Base-by-base conservation (phyloP, 768 basidiomycete genomes). In the Pisolithus orientalis region DNA sequence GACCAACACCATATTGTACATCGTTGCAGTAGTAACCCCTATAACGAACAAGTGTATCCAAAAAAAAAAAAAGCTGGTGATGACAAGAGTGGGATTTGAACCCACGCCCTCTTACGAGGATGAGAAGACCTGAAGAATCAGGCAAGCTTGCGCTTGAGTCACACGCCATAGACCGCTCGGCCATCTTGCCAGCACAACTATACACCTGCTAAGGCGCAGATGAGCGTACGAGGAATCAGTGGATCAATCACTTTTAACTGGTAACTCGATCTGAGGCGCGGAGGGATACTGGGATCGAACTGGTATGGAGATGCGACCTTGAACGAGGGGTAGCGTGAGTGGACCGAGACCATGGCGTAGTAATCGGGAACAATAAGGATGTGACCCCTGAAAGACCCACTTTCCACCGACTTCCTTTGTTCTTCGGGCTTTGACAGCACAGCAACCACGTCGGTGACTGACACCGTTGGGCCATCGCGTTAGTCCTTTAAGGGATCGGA, bases 161-260 rank as follows among this genome's bases (percentile, higher is more conserved):
- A 73, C 72, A 74, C 72, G 71, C 72, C 72, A 70, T 74, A 65
- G 72, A 47, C 46, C 46, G 67, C 73, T 73, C 71, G 72, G 72
- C 71, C 71, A 73, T 72, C 68, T 70, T 70, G 70, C 69, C 69
- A 44, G 31, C 14, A 2, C 5, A 44, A n/a, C 5, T 31, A 7
- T 8, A 6, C 39, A 48, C 11, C 32, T 17, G 17, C 21, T 34
- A 39, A 39, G n/a, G 21, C 37, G 13, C 13, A 9, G 13, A 44
- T 34, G 34, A 14, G 34, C 25, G 6, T 17, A 45, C 13, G 11
- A 14, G 11, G 3, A 3, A 5, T 14, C 10, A 34, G 11, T 13
- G 32, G 8, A 1, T 9, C 2, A 11, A 11, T 5, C 11, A 13
- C 4, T 11, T 11, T 11, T 5, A 34, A 13, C 34, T 5, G 11